Evolutionary conservation across 192 early-diverging fungal genomes (phyloP), one percentile per base, ranked within the genome.

Genomic region (Backusella macrospora): DNA sequence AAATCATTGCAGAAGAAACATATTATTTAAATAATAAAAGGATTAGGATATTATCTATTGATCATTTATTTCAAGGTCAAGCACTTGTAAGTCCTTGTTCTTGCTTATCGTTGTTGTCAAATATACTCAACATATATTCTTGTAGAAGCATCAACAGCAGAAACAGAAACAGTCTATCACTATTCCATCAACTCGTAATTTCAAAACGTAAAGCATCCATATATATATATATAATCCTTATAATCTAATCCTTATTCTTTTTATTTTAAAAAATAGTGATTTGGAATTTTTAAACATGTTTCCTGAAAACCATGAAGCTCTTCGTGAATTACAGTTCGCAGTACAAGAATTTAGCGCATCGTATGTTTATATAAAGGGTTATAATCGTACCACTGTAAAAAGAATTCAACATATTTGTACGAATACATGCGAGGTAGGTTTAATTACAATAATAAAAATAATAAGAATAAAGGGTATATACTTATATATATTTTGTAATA

Each of bases 351-450:
- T 88, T 69, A 80, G 76, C 14, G 81, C 79, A 23, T 83, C 86
- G 0, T 88, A 86, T 76, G 82, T 88, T 14, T 88, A 86, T 66
- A 83, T 88, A 49, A 83, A 80, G 6, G 86, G 86, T 15, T 88
- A 80, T 68, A 81, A 85, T 40, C 65, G 66, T 15, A 76, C 78
- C 38, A 83, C 84, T 1, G 76, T 86, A 4, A 83, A 86, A 68
- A 86, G 84, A 69, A 80, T 88, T 23, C 76, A 76, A 18, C 76
- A 83, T 18, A 84, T 88, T 16, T 84, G 81, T 65, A 72, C 70
- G 9, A 88, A 86, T 49, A 74, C 80, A 23, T 76, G 73, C 59
- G 78, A 76, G 40, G 86, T 85, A 67, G 9, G 21, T 26, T 14
- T 13, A 55, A 10, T 12, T 1, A 52, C 8, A 21, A 8, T 13